Percentiles rank a stretch among this genome's conserved stretches.
These are phyloP conservation scores for Globisporangium solare DNA, from an alignment of 352 stramenopile species.

Conservation along the genomic window DNA sequence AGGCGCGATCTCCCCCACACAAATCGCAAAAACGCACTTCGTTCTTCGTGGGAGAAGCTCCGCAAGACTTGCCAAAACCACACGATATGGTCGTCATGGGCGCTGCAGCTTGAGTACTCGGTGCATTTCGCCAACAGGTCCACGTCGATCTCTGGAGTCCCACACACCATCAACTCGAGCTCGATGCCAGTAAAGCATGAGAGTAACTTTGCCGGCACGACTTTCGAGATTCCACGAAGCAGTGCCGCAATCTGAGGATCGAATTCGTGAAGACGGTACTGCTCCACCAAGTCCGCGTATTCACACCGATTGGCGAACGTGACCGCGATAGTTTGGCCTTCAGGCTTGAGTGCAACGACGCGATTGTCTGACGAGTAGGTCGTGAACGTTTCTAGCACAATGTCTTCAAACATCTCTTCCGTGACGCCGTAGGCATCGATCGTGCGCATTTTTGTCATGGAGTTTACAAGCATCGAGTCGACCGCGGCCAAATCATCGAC, in stretches of 20 bases:
- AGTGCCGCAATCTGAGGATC: constrained; percentile 42
- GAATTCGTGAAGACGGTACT: constrained; percentile 77
- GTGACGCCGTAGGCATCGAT: constrained; percentile 76
- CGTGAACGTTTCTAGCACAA: constrained; percentile 90
- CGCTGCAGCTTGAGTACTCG: constrained; percentile 82
- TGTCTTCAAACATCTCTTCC: constrained; percentile 87
- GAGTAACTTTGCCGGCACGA: constrained; percentile 68
- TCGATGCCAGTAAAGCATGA: constrained; percentile 79
- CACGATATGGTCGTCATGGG: constrained; percentile 71
- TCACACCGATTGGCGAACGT: constrained; percentile 77
- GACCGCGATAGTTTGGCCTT: constrained; percentile 58
- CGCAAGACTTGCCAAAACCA: constrained; percentile 85
- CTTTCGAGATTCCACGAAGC: constrained; percentile 62
- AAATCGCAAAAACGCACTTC: constrained; percentile 87
- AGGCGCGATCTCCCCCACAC: constrained; percentile 90
- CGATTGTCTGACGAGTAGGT: constrained; percentile 83
- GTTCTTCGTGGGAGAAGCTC: constrained; percentile 78
- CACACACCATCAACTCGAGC: constrained; percentile 83
- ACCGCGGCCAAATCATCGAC: constrained; percentile 81
- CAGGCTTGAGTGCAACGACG: constrained; percentile 63
- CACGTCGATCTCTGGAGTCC: constrained; percentile 76
- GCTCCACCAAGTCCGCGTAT: constrained; percentile 78
- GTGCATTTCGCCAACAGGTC: constrained; percentile 75
- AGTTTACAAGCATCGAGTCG: constrained; percentile 87
- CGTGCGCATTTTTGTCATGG: constrained; percentile 78